phyloP scores from a whole-genome alignment of 1,284 basidiomycete species.

The Xanthoconium separans region DNA sequence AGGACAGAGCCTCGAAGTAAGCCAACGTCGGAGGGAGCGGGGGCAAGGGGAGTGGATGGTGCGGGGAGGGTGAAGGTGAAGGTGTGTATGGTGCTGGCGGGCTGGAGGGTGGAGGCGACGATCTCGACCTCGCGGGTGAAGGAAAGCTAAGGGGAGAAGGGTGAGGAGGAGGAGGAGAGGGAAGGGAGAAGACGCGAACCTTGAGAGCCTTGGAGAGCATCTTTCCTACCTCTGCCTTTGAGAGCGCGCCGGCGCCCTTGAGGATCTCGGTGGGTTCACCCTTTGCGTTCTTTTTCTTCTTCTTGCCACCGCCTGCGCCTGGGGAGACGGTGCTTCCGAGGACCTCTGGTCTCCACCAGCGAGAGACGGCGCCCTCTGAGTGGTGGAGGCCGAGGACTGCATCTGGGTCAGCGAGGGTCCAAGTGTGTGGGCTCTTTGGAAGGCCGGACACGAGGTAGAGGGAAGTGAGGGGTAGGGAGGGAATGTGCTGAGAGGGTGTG shows the following conservation, averaged over 20 bases:
- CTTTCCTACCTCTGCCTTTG: constrained; percentile 81
- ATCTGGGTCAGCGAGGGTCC: constrained; percentile 91
- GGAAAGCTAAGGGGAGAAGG: constrained; percentile 53
- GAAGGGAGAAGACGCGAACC: constrained; percentile 40
- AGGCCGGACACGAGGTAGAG: constrained; percentile 84
- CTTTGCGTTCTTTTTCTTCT: constrained; percentile 62
- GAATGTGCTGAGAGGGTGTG: constrained; percentile 48
- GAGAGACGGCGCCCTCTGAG: constrained; percentile 81
- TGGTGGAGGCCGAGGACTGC: constrained; percentile 83
- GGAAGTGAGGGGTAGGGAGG: constrained; percentile 73
- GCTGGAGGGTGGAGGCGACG: constrained; percentile 87
- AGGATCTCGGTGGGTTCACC: constrained; percentile 60
- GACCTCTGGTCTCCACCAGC: constrained; percentile 95
- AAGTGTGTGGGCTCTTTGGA: constrained; percentile 85
- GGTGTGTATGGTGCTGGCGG: constrained; percentile 88
- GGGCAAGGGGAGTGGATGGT: constrained; percentile 68
- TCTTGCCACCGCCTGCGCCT: constrained; percentile 59
- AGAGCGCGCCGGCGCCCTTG: constrained; percentile 71
- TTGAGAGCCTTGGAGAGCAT: constrained; percentile 91
- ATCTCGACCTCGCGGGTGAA: constrained; percentile 94
- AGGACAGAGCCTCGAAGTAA: constrained; percentile 71
- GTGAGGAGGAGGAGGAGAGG: constrained; percentile 4
- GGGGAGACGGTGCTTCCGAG: constrained; percentile 86
- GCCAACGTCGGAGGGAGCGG: constrained; percentile 57
- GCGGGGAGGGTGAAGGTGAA: constrained; percentile 86